Evolutionary conservation across 2,329 filamentous ascomycete species (phyloP), one percentile per base, ranked within the genome.

Genomic region (Fonsecaea pugnacius): DNA sequence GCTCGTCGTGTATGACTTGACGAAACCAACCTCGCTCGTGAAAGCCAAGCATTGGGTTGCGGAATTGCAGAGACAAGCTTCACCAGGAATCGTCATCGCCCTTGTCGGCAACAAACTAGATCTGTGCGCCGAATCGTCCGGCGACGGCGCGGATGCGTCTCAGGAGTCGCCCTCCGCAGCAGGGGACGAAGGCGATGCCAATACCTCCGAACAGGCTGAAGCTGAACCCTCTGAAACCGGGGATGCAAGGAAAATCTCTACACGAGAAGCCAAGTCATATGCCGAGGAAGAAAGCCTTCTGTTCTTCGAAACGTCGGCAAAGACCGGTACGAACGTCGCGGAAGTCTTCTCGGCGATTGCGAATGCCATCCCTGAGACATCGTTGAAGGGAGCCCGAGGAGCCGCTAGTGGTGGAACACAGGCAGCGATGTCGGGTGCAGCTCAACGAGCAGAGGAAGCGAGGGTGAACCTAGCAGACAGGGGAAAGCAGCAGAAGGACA

Each of bases 1-100:
- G 14, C 90, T 99, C 71, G 94, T 99, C 67, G 94, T 98, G 76
- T 99, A 98, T 86, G 94, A 99, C 77, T 89, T 99, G 73, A 99
- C 95, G 68, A 98, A 98, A 79, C 91, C 93, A 50, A 95, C 92
- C 56, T 96, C 92, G 54, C 88, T 99, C 72, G 88, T 92, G 79
- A 98, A 99, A 82, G 95, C 95, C 59, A 96, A 96, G 81, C 94
- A 98, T 84, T 99, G 94, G 94, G 93, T 99, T 62, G 94, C 94
- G 62, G 94, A 99, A 80, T 86, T 99, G 63, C 94, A 98, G 82
- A 88, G 94, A 74, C 95, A 99, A 80, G 95, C 95, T 1, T 95
- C 91, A 10, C 94, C 94, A 2, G 94, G 94, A 30, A 98, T 99
- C 73, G 94, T 98, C 64, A 98, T 99, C 74, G 92, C 94, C 60